Evolutionary conservation across 2,329 filamentous ascomycete species (phyloP).

Genomic region (Venturia effusa): DNA sequence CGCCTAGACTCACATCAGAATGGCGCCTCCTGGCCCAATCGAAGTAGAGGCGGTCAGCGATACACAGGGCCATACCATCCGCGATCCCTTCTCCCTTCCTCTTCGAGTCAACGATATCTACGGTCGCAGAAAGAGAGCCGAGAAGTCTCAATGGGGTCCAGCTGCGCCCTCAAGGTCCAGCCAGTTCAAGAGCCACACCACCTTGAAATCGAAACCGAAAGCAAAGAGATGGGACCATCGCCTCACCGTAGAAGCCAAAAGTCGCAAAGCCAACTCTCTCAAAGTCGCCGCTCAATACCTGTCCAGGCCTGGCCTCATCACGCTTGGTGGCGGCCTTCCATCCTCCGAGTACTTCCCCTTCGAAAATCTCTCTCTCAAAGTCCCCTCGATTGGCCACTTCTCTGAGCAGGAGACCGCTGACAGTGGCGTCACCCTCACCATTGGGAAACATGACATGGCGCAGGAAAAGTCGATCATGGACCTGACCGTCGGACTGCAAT

Average conservation of each 20-base stretch:
- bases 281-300: conserved; percentile 75
- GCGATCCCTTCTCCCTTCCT: conserved; percentile 41
- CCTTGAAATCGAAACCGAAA: conserved; percentile 52
- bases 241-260: conserved; percentile 44
- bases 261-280: conserved; percentile 46
- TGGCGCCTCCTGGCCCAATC: conserved; percentile 19
- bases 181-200: conserved; percentile 66
- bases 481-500: conserved; percentile 83
- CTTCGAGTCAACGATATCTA: conserved; percentile 51
- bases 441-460: conserved; percentile 75
- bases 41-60: conserved; percentile 35
- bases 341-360: conserved; percentile 90
- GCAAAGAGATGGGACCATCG: conserved; percentile 68
- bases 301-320: conserved; percentile 74
- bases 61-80: conserved; percentile 34
- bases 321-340: conserved; percentile 83
- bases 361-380: conserved; percentile 61
- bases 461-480: conserved; percentile 57
- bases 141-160: conserved; percentile 59
- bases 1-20: background rate
- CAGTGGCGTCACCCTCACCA: conserved; percentile 46
- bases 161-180: conserved; percentile 70
- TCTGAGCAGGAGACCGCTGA: conserved; percentile 54
- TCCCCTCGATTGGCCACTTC: conserved; percentile 60
- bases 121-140: conserved; percentile 58